These are phyloP conservation scores for Nicotiana attenuata DNA, from an alignment of 257 asterid species.

Conservation along the genomic window DNA sequence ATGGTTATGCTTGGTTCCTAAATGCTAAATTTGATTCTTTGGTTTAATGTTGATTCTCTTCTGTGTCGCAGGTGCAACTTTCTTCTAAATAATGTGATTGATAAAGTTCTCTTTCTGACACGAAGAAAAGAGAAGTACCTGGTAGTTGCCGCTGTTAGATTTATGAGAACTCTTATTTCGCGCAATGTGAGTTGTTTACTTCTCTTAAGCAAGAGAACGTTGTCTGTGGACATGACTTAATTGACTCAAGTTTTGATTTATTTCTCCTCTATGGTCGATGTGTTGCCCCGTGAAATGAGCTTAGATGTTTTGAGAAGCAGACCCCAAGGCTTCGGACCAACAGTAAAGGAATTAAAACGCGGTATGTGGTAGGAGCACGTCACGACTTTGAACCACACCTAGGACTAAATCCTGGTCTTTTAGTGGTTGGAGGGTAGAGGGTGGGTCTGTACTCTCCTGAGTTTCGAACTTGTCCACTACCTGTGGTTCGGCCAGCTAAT, in stretches of 20 bases:
- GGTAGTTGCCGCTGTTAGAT: conserved; percentile 90
- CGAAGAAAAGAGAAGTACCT: conserved; percentile 87
- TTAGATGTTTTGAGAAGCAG: neutral
- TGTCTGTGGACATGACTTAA: conserved; percentile 4
- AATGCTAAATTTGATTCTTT: neutral
- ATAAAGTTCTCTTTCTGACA: conserved; percentile 75
- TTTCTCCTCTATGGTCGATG: neutral
- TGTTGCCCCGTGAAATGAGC: neutral
- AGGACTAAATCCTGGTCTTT: neutral
- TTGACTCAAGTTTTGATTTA: neutral
- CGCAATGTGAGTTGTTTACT: conserved; percentile 70
- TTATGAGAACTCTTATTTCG: conserved; percentile 73
- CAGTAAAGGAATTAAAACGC: neutral
- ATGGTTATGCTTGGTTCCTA: neutral
- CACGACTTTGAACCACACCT: neutral
- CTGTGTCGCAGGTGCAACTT: conserved; percentile 69
- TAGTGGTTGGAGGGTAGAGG: neutral
- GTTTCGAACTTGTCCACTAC: neutral
- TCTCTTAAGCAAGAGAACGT: neutral
- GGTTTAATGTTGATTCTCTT: neutral
- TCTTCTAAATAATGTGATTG: conserved; percentile 79
- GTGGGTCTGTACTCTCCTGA: neutral
- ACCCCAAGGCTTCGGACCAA: neutral
- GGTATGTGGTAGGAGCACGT: neutral
- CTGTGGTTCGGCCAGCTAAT: neutral